Evolutionary conservation across 495 filamentous ascomycete genomes (phyloP), one percentile per base, ranked within the genome.

Genomic region (Neurospora tetrasperma): DNA sequence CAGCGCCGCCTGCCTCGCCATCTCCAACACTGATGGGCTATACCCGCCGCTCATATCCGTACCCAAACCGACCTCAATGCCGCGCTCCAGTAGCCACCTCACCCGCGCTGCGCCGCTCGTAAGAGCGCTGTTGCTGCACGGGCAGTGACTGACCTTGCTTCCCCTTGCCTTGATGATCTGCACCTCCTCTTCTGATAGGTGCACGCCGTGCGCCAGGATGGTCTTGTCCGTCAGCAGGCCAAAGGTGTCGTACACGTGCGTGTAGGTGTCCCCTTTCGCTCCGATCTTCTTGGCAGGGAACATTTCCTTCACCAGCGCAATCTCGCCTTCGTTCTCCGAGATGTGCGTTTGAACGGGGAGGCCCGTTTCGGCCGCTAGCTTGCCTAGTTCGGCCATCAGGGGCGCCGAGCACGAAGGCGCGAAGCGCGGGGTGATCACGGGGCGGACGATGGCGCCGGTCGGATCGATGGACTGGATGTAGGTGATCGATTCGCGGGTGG

Each of bases 11-110:
- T 94, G 91, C 35, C 94, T 82, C 46, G 88, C 90, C n/a, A 91
- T 89, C 73, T 94, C 92, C 0, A 98, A 85, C 18, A 98, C 86
- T 76, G 88, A 91, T 6, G 90, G 84, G 46, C 87, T 91, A 76
- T 94, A 98, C 11, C 96, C 96, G 12, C 95, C 96, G 75, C 88
- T 91, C 12, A 97, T 87, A 79, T 99, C 96, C 0, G 94, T 98
- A 0, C 96, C 96, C 1, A 99, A 81, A 0, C 96, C 96, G 5
- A 96, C 89, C 0, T 85, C 87, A 54, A 99, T 83, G 0, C 93
- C 93, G 44, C 85, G 85, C 31, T 94, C 86, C n/a, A 97, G 81
- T 71, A 97, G 79, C 75, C 84, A 82, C 20, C 94, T 84, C 0
- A 99, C 90, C 18, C 86, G 88, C 6, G 91, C 91, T 27, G 89